Evolutionary conservation across 2,329 filamentous ascomycete genomes (phyloP).

Genomic region (Coniochaeta sp.): DNA sequence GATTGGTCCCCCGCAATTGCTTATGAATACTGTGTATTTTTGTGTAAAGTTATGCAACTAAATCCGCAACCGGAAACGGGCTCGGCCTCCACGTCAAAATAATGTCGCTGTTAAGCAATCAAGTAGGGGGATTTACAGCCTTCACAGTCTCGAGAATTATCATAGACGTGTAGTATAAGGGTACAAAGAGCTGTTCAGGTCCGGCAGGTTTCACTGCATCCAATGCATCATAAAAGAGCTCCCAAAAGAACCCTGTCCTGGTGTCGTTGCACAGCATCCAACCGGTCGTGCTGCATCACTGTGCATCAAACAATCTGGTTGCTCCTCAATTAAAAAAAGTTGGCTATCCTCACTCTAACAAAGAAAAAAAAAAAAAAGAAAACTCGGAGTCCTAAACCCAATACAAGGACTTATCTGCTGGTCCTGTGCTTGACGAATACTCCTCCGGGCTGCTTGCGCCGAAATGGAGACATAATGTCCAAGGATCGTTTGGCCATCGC

Average conservation of each 20-base stretch:
- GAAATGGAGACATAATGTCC: not conserved
- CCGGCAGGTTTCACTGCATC: not conserved
- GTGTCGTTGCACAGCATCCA: not conserved
- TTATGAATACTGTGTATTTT: too few species aligned
- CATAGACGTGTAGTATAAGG: not conserved
- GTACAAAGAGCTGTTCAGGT: not conserved
- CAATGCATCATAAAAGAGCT: not conserved
- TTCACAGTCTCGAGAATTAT: not conserved
- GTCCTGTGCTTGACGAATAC: not conserved
- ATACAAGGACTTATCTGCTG: not conserved
- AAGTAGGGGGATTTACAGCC: too few species aligned
- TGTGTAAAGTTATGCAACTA: not conserved
- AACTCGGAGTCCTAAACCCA: not conserved
- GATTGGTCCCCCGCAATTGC: not conserved
- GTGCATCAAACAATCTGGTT: not conserved
- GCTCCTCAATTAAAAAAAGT: slow-evolving; percentile 3
- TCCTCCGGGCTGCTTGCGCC: not conserved
- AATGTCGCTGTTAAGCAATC: too few species aligned
- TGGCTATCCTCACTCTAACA: slow-evolving; percentile 3
- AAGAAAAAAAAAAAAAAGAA: not conserved
- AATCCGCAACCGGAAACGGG: not conserved
- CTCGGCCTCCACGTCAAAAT: too few species aligned
- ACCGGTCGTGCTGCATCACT: not conserved
- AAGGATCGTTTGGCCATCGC: not conserved
- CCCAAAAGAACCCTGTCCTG: not conserved